Evolutionary conservation across 176 grass and related monocot species (phyloP), one percentile per base, ranked within the genome.

Genomic region (Oryza glaberrima): DNA sequence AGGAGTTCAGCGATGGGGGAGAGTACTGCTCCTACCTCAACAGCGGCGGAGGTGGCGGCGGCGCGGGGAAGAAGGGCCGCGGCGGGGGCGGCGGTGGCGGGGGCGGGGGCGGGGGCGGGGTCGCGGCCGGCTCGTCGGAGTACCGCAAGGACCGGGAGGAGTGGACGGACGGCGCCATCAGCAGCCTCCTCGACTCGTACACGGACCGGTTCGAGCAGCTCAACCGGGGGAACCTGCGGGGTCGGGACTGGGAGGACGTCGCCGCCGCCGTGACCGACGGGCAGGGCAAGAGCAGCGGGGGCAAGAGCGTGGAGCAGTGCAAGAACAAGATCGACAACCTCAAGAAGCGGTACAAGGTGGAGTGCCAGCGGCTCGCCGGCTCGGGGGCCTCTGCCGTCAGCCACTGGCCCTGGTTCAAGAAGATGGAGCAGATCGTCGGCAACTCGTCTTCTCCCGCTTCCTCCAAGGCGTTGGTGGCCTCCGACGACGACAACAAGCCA

Each of bases 291-390:
- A 58, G 77, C 11, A 44, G 52, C 15, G 87, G 82, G n/a, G 80
- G 72, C 40, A 99, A 99, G 88, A 99, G 88, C 49, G 94, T 99
- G 16, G 97, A 99, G 82, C 94, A 99, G 77, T 96, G 97, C 47
- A 99, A 99, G 88, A 99, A 99, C 84, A 99, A 99, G 90, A 96
- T 99, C 60, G 97, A 99, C 65, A 99, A 99, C 69, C 92, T 99
- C 14, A 99, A 99, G 80, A 99, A 99, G 72, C 90, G 94, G 1
- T 99, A 92, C 86, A 99, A 99, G 90, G 93, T 99, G 17, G 97
- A 99, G 79, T 94, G 97, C 65, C 94, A 99, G 65, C 91, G 97
- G 22, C 80, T 96, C 32, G 30, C 77, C 64, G 69, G 84, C 52
- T 73, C 83, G 0, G 79, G 86, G 28, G 46, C 74, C 5, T 47